These are phyloP conservation scores for Diaporthe nobilis DNA, from an alignment of 2,329 filamentous ascomycete genomes.

Conservation along the genomic window DNA sequence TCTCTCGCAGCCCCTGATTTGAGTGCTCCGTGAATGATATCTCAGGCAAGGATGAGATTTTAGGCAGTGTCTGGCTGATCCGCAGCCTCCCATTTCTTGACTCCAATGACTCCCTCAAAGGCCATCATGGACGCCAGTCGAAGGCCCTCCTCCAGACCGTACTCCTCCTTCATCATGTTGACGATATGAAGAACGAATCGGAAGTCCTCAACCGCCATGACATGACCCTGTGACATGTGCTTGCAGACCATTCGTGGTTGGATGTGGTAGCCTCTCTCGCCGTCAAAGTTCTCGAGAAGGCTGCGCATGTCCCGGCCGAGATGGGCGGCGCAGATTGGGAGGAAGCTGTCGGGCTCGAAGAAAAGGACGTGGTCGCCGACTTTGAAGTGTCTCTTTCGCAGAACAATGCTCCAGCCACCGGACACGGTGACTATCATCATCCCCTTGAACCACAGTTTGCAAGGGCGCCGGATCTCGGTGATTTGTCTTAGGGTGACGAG, in stretches of 20 bases:
- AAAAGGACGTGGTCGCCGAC: conserved; percentile 49
- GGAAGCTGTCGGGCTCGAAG: conserved; percentile 52
- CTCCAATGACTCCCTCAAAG: conserved; percentile 47
- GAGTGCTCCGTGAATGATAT: conserved; percentile 46
- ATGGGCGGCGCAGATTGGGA: conserved; percentile 44
- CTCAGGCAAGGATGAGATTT: neutral
- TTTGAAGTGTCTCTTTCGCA: conserved; percentile 35
- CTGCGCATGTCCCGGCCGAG: conserved; percentile 45
- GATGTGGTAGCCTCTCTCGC: conserved; percentile 47
- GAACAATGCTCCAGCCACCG: conserved; percentile 49
- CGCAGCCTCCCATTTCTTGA: conserved; percentile 49
- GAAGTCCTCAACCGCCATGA: conserved; percentile 45
- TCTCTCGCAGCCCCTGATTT: conserved; percentile 49
- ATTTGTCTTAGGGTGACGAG: conserved; percentile 49
- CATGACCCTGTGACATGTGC: conserved; percentile 49
- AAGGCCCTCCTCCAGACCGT: conserved; percentile 39
- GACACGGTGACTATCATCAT: conserved; percentile 43
- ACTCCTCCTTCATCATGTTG: conserved; percentile 40
- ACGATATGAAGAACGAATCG: conserved; percentile 42
- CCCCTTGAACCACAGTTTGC: conserved; percentile 36
- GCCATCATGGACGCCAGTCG: conserved; percentile 43
- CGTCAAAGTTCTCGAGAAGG: conserved; percentile 40
- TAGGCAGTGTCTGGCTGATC: neutral
- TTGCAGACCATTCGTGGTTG: conserved; percentile 41
- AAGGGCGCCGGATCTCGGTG: conserved; percentile 37